Conservation (phyloP, 306 rosid species). For the Cucurbita pepo region DNA sequence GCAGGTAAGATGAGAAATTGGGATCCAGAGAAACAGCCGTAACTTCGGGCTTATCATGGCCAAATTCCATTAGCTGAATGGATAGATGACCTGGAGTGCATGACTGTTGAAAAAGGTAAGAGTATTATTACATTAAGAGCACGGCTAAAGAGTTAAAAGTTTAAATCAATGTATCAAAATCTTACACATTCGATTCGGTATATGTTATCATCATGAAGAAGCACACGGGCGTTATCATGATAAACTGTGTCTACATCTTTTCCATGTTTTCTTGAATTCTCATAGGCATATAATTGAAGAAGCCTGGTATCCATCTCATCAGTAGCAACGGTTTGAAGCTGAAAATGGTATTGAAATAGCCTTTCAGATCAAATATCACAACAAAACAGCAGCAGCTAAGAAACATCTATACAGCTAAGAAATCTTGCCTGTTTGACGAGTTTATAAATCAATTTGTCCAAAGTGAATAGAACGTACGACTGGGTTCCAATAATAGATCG, state of each 20-base stretch:
- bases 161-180: not conserved
- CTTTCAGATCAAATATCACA: not conserved
- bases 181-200: conserved; percentile 80
- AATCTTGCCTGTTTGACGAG: conserved; percentile 66
- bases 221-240: conserved; percentile 74
- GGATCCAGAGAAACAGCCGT: conserved; percentile 88
- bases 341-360: conserved; percentile 3
- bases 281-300: conserved; percentile 77
- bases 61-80: conserved; percentile 83
- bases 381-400: not conserved
- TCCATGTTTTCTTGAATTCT: conserved; percentile 66
- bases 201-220: conserved; percentile 81
- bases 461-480: conserved; percentile 77
- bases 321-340: conserved; percentile 79
- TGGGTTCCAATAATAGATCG: conserved; percentile 87
- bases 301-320: conserved; percentile 80
- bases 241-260: conserved; percentile 56
- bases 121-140: not conserved
- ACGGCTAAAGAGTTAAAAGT: not conserved
- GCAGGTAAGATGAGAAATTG: conserved; percentile 70
- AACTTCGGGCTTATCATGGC: conserved; percentile 77
- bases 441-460: conserved; percentile 89
- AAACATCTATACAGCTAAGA: not conserved
- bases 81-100: conserved; percentile 38
- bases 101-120: conserved; percentile 34